Evolutionary conservation across 73 alveolate genomes (phyloP).

Genomic region (Symbiodinium pilosum): DNA sequence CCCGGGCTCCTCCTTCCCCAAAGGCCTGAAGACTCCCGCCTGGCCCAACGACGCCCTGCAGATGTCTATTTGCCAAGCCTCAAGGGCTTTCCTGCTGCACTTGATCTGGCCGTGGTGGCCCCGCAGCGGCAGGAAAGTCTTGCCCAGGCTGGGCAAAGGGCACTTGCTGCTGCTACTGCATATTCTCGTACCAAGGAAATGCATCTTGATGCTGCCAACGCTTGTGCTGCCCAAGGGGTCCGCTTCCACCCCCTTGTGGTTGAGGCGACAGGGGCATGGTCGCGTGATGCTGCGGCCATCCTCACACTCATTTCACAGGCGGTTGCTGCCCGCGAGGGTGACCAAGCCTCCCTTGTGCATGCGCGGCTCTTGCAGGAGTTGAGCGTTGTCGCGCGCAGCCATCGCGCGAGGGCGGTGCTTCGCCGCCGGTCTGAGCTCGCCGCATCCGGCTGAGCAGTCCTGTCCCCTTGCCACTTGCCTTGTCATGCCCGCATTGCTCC

Average conservation of each 20-base stretch:
- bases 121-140: no score
- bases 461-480: no score
- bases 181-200: background rate
- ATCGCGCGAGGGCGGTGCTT: conserved; percentile 17
- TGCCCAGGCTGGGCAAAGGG: no score
- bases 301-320: background rate
- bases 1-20: no score
- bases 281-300: conserved; percentile 3
- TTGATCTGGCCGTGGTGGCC: no score
- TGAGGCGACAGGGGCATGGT: conserved; percentile 19
- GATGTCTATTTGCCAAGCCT: no score
- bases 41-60: no score
- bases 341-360: background rate
- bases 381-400: background rate
- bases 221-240: background rate
- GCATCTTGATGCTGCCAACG: background rate
- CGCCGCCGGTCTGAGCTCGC: conserved; percentile 18
- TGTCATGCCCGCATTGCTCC: no score
- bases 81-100: no score
- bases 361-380: background rate
- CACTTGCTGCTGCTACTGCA: background rate
- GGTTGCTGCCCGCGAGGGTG: background rate
- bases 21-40: no score
- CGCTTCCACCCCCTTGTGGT: background rate
- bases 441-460: no score